Conservation (phyloP, 2,329 filamentous ascomycete species). For the Epichloe uncinata region DNA sequence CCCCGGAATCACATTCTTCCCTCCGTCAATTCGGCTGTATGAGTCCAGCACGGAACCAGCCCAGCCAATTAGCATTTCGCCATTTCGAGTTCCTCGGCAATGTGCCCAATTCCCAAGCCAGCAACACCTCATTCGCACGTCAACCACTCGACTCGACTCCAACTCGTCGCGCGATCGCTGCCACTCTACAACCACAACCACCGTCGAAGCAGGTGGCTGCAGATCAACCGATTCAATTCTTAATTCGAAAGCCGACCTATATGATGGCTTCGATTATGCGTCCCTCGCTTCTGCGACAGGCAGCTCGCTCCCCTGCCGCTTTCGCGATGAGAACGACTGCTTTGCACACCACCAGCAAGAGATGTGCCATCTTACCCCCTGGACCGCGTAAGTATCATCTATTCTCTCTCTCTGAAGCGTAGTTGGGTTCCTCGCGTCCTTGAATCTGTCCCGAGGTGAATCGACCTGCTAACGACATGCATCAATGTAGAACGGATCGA, state of each 20-base stretch:
- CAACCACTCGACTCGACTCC: neutral
- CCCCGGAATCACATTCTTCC: conserved; percentile 17
- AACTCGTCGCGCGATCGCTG: neutral
- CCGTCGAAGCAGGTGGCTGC: neutral
- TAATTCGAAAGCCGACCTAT: neutral
- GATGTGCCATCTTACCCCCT: conserved; percentile 66
- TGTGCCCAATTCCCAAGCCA: conserved; percentile 14
- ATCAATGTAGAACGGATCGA: conserved; percentile 50
- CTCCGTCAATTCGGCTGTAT: conserved; percentile 13
- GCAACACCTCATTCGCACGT: neutral
- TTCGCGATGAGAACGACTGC: conserved; percentile 49
- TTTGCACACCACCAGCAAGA: conserved; percentile 72
- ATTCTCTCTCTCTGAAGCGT: too few relatives aligned
- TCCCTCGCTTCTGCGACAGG: conserved; percentile 41
- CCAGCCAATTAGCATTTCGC: conserved; percentile 30
- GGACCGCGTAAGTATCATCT: conserved; percentile 57
- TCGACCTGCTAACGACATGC: conserved; percentile 27
- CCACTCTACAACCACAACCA: neutral
- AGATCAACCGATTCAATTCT: neutral
- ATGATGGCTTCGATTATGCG: conserved; percentile 44
- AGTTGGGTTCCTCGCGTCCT: neutral
- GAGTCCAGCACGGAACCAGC: conserved; percentile 12
- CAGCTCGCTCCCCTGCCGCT: conserved; percentile 20
- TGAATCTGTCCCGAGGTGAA: neutral
- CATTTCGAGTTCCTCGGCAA: conserved; percentile 41